A percentile compares a stretch with the other conserved stretches of the same genome.
Evolutionary conservation across 768 basidiomycete species (phyloP).

Genomic region (Boletales sp.): DNA sequence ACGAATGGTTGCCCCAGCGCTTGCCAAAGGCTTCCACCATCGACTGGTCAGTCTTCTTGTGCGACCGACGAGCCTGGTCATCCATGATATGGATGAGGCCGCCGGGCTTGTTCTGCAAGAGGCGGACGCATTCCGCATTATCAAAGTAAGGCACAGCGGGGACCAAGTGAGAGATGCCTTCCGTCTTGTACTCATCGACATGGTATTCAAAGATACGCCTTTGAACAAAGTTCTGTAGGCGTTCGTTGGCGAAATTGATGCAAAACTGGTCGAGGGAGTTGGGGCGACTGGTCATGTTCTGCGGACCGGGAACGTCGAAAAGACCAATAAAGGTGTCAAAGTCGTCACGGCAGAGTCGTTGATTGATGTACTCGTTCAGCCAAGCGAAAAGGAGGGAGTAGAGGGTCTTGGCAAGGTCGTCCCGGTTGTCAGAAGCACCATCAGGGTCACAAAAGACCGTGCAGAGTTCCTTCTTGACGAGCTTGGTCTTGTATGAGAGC

Average conservation of each 20-base stretch:
- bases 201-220: constrained; percentile 77
- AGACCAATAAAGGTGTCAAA: constrained; percentile 90
- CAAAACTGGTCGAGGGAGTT: constrained; percentile 97
- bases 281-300: constrained; percentile 81
- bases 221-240: constrained; percentile 80
- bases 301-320: constrained; percentile 90
- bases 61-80: constrained; percentile 82
- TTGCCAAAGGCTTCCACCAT: constrained; percentile 96
- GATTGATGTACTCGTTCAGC: constrained; percentile 95
- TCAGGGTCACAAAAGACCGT: constrained; percentile 95
- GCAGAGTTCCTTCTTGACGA: constrained; percentile 95
- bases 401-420: constrained; percentile 89
- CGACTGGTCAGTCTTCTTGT: constrained; percentile 88
- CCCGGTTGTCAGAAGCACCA: constrained; percentile 87
- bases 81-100: constrained; percentile 98
- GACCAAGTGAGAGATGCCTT: constrained; percentile 70
- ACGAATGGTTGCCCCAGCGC: constrained; percentile 90
- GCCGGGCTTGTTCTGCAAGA: constrained; percentile 83
- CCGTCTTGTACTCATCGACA: constrained; percentile 76
- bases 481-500: constrained; percentile 86
- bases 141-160: constrained; percentile 81
- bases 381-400: constrained; percentile 95
- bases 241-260: constrained; percentile 95
- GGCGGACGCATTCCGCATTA: constrained; percentile 83
- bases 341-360: constrained; percentile 90